phyloP scores from a whole-genome alignment of 1,284 basidiomycete species.

The Moesziomyces antarcticus region DNA sequence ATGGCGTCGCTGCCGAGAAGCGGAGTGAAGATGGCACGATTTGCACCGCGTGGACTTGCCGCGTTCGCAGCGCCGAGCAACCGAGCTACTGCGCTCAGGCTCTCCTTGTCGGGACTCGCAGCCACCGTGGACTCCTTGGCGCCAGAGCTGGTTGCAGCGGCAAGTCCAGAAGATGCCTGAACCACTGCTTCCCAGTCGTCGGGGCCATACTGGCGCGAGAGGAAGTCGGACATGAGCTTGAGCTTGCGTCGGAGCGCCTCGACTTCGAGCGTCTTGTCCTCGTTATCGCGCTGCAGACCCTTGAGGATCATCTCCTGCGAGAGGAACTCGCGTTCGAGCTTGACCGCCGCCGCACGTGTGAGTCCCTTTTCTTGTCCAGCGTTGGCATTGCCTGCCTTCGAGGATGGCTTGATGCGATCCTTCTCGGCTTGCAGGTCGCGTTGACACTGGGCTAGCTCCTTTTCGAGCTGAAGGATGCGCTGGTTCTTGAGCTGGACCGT shows the following conservation, averaged over 20 bases:
- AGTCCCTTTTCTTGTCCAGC: slow-evolving; percentile 30
- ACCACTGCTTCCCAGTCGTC: slow-evolving; percentile 57
- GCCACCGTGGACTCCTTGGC: slow-evolving; percentile 6
- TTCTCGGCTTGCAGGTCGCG: slow-evolving; percentile 34
- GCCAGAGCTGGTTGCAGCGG: not conserved
- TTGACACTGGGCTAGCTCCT: slow-evolving; percentile 29
- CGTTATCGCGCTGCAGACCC: slow-evolving; percentile 59
- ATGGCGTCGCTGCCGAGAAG: slow-evolving; percentile 16
- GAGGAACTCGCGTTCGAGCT: slow-evolving; percentile 58
- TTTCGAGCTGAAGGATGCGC: slow-evolving; percentile 48
- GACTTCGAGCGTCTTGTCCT: slow-evolving; percentile 59
- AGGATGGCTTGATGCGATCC: slow-evolving; percentile 25
- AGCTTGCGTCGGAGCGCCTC: slow-evolving; percentile 48
- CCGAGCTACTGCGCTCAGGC: slow-evolving; percentile 34
- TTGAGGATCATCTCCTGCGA: slow-evolving; percentile 61
- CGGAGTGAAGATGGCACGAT: slow-evolving; percentile 19
- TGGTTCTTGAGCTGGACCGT: slow-evolving; percentile 43
- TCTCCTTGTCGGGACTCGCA: slow-evolving; percentile 36
- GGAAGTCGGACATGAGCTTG: slow-evolving; percentile 55
- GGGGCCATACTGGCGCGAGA: slow-evolving; percentile 46
- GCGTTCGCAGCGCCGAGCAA: slow-evolving; percentile 19
- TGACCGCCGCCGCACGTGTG: slow-evolving; percentile 45
- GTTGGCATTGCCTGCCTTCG: not conserved
- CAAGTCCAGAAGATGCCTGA: slow-evolving; percentile 14
- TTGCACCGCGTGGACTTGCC: slow-evolving; percentile 27